Conservation (phyloP, 108 stramenopile genomes). For the Cylindrotheca fusiformis region DNA sequence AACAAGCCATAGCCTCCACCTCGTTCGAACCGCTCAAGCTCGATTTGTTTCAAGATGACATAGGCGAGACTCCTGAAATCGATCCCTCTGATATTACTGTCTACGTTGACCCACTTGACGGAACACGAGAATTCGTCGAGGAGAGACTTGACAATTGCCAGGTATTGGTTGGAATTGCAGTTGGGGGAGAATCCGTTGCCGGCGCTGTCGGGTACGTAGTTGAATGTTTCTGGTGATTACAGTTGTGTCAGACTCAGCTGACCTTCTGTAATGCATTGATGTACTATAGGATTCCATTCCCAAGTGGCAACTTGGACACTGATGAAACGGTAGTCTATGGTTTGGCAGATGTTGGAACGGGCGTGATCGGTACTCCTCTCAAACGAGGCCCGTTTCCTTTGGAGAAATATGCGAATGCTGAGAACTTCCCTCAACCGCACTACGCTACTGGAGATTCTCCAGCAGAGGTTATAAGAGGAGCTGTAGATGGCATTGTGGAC, state of each 20-base stretch:
- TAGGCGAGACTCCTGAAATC: slow-evolving; percentile 6
- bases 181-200: slow-evolving; percentile 45
- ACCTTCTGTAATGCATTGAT: too few species aligned
- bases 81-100: slow-evolving; percentile 14
- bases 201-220: slow-evolving; percentile 74
- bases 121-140: slow-evolving; percentile 79
- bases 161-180: slow-evolving; percentile 64
- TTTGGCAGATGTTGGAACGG: slow-evolving; percentile 22
- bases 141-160: slow-evolving; percentile 62
- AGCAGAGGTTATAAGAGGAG: slow-evolving; percentile 9
- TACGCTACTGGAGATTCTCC: slow-evolving; percentile 21
- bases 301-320: slow-evolving; percentile 27
- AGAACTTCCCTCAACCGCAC: slow-evolving; percentile 16
- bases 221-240: too few species aligned
- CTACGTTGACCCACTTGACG: slow-evolving; percentile 77
- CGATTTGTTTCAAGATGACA: slow-evolving; percentile 8
- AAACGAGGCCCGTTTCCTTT: slow-evolving; percentile 27
- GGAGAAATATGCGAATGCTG: slow-evolving; percentile 16
- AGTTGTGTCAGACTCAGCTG: too few species aligned
- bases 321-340: slow-evolving; percentile 27
- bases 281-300: slow-evolving; percentile 66
- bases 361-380: slow-evolving; percentile 17
- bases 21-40: slow-evolving; percentile 5
- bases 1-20: neutral
- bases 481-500: slow-evolving; percentile 1